Percentiles rank a stretch among this genome's conserved stretches.
phyloP scores from a whole-genome alignment of 2,329 filamentous ascomycete genomes.

The Conoideocrella luteorostrata region DNA sequence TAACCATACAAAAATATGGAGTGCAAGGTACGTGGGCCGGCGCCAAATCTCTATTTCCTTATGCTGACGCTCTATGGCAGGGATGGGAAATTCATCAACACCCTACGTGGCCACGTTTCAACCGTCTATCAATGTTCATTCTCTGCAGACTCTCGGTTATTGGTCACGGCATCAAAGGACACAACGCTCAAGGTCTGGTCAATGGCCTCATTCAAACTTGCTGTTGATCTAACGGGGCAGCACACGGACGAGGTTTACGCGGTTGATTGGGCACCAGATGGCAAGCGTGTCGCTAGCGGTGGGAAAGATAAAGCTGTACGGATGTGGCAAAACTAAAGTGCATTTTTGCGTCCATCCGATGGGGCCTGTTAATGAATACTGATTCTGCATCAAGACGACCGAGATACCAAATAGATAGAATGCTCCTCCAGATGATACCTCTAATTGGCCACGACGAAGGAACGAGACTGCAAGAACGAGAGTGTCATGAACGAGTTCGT shows the following conservation, averaged over 20 bases:
- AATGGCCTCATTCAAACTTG: slow-evolving; percentile 75
- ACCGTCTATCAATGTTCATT: slow-evolving; percentile 91
- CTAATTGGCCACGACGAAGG: too few species aligned
- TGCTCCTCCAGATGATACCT: too few species aligned
- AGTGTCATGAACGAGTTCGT: too few species aligned
- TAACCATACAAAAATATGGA: slow-evolving; percentile 93
- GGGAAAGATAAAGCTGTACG: slow-evolving; percentile 82
- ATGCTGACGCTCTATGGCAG: slow-evolving; percentile 23
- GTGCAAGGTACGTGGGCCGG: slow-evolving; percentile 49
- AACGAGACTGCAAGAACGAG: too few species aligned
- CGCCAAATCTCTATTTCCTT: neutral
- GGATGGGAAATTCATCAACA: slow-evolving; percentile 74
- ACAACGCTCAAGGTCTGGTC: slow-evolving; percentile 95
- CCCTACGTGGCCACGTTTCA: slow-evolving; percentile 79
- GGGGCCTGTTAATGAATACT: too few species aligned
- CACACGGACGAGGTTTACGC: slow-evolving; percentile 92
- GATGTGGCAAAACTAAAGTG: slow-evolving; percentile 54
- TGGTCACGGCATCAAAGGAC: slow-evolving; percentile 86
- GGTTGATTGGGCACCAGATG: slow-evolving; percentile 91
- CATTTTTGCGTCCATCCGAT: neutral
- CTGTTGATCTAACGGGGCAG: slow-evolving; percentile 73
- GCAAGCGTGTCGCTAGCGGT: slow-evolving; percentile 80
- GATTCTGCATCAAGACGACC: too few species aligned
- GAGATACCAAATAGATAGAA: too few species aligned
- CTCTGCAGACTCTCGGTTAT: slow-evolving; percentile 81